Base-by-base conservation (phyloP, 768 basidiomycete genomes). In the Suillus sp. region DNA sequence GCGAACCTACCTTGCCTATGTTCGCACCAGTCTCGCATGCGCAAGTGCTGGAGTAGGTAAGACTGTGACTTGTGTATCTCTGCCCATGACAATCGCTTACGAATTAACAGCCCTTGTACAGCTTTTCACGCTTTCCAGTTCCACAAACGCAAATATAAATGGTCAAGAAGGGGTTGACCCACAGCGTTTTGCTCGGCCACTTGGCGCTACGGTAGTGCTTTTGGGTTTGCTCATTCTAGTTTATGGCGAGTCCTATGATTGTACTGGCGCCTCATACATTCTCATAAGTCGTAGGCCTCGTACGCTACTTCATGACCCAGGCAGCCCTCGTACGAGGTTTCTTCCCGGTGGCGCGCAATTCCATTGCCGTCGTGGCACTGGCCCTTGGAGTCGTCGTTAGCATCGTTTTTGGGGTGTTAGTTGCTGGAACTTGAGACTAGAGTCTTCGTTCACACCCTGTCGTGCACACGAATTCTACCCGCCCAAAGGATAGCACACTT, bases 1-100 rank as follows among this genome's bases (percentile, higher is more conserved):
- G 67, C 77, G 87, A 54, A 88, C 87, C 2, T 88, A 85, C 67
- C 74, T 89, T 42, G 86, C 87, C 14, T 89, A 88, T 66, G 77
- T 86, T 56, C 79, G 87, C n/a, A 89, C 87, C 2, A 87, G 86
- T 68, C 76, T 89, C 54, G 81, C 84, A 1, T 78, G 87, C 42
- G 83, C 85, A 3, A 81, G 84, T 2, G 77, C 84, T 5, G 87
- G 86, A 37, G 85, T 89, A 40, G 86, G 86, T 86, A 62, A 66
- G 84, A 30, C 14, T 3, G 14, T 40, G 13, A 18, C 2, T 13
- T 22, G 27, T 32, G 4, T 22, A 5, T 57, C 56, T 40, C 18
- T 30, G 18, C 11, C 38, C 22, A 45, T 38, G 2, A 55, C n/a
- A 20, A 47, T 16, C 62, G 13, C 35, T 51, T 35, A 51, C 42